These are phyloP conservation scores for Linnemannia zychae DNA, from an alignment of 192 early-diverging fungal species.

Conservation along the genomic window DNA sequence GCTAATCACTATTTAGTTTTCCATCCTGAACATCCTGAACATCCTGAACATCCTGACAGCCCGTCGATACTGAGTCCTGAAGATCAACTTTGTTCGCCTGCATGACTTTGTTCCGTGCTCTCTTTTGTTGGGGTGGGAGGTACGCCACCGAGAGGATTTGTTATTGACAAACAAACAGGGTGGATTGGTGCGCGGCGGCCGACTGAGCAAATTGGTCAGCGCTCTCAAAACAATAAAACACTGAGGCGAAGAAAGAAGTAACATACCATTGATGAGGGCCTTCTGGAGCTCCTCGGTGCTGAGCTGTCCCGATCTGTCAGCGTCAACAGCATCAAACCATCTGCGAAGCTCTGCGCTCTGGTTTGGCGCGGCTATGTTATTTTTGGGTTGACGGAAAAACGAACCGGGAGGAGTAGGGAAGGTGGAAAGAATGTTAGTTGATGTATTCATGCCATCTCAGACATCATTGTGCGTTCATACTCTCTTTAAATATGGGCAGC, in stretches of 20 bases:
- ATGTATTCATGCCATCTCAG: neutral
- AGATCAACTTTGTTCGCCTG: neutral
- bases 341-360: constrained; percentile 31
- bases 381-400: neutral
- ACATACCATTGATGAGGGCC: constrained; percentile 76
- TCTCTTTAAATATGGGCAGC: neutral
- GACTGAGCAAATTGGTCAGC: constrained; percentile 4
- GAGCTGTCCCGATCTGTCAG: constrained; percentile 77
- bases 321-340: constrained; percentile 75
- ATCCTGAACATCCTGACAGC: neutral
- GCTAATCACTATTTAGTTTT: no score
- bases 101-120: neutral
- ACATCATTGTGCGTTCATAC: neutral
- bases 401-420: neutral
- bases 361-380: constrained; percentile 4
- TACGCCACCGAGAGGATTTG: neutral
- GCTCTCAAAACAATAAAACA: neutral
- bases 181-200: neutral
- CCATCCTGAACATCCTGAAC: no score
- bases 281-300: constrained; percentile 78
- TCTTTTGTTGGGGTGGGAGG: neutral
- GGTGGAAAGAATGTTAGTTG: neutral
- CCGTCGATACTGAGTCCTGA: neutral
- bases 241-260: neutral
- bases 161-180: no score